Conservation (phyloP, 2,329 filamentous ascomycete species). For the Nothopassalora personata region DNA sequence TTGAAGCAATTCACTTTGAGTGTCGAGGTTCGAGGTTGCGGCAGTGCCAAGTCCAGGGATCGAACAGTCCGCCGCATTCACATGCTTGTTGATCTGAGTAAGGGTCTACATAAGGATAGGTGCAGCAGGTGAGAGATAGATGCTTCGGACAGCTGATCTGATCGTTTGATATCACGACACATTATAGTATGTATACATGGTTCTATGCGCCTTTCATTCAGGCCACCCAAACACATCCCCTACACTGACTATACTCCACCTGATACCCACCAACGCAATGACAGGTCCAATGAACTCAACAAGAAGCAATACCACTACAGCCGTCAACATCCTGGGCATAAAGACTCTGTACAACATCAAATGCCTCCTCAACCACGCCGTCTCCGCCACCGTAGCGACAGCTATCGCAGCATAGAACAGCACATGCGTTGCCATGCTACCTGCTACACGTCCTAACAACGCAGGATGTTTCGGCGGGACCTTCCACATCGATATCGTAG, state of each 20-base stretch:
- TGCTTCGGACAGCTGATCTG: background rate
- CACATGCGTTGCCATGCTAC: conserved; percentile 68
- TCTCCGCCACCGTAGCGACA: conserved; percentile 83
- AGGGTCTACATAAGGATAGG: background rate
- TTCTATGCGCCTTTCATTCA: conserved; percentile 7
- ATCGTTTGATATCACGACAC: background rate
- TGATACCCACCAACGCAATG: conserved; percentile 66
- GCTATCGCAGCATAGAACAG: conserved; percentile 78
- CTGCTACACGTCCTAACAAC: conserved; percentile 64
- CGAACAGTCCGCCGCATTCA: background rate
- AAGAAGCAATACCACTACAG: conserved; percentile 63
- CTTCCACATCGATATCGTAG: conserved; percentile 84
- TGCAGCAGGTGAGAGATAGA: background rate
- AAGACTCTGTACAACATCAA: conserved; percentile 97
- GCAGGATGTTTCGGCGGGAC: conserved; percentile 62
- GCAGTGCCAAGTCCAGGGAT: background rate
- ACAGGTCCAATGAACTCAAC: conserved; percentile 70
- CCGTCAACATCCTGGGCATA: conserved; percentile 83
- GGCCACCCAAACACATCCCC: conserved; percentile 83
- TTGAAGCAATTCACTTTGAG: background rate
- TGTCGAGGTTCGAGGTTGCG: background rate
- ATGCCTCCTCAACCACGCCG: conserved; percentile 79
- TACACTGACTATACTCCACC: conserved; percentile 72
- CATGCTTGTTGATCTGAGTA: background rate
- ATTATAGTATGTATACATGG: conserved; percentile 1